Conservation (phyloP, 129 eudicot genomes). For the Tanacetum coccineum region DNA sequence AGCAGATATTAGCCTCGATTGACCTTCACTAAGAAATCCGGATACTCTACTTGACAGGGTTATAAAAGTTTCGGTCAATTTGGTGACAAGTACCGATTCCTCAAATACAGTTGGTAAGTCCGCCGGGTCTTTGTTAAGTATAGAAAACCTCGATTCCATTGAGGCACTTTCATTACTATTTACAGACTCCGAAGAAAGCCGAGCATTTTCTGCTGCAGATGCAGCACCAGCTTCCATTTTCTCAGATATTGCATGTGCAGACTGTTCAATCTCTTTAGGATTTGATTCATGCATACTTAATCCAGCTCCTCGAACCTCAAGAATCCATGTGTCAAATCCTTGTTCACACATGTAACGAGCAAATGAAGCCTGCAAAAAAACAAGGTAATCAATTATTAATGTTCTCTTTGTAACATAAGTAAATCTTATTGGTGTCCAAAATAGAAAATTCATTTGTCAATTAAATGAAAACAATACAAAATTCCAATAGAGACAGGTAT, state of each 20-base stretch:
- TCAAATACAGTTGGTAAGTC: constrained; percentile 52
- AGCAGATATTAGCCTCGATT: constrained; percentile 60
- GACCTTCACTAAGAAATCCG: constrained; percentile 84
- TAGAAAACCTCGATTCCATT: constrained; percentile 27
- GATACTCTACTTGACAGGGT: constrained; percentile 67
- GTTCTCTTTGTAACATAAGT: not conserved
- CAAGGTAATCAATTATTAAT: not conserved
- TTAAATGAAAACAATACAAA: no score
- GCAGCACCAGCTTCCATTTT: constrained; percentile 61
- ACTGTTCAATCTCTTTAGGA: constrained; percentile 53
- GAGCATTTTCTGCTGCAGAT: constrained; percentile 40
- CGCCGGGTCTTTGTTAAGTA: constrained; percentile 36
- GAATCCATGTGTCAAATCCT: constrained; percentile 98
- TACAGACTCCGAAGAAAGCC: constrained; percentile 32
- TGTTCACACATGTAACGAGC: constrained; percentile 94
- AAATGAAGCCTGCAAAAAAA: constrained; percentile 66
- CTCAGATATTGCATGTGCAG: constrained; percentile 66
- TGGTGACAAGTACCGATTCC: constrained; percentile 66
- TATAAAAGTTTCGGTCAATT: constrained; percentile 64
- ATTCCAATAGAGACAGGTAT: no score
- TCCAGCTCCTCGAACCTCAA: constrained; percentile 97
- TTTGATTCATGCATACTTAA: constrained; percentile 66
- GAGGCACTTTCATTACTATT: constrained; percentile 16
- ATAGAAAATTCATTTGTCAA: not conserved
- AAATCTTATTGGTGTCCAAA: not conserved